A percentile compares a stretch with the other conserved stretches of the same genome.
phyloP scores from a whole-genome alignment of 2,329 filamentous ascomycete genomes.

The Zymoseptoria pseudotritici region DNA sequence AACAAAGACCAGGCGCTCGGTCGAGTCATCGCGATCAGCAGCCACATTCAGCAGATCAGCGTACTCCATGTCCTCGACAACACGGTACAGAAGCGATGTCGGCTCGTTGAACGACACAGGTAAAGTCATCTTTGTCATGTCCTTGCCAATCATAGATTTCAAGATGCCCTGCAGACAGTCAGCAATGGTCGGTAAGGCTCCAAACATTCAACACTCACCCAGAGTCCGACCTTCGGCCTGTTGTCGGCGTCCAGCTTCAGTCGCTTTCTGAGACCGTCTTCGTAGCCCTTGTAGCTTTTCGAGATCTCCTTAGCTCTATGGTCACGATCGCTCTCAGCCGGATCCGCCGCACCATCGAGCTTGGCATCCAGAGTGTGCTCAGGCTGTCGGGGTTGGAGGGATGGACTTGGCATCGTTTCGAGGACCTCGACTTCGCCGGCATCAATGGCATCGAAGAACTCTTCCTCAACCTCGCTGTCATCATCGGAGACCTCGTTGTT shows the following conservation, averaged over 20 bases:
- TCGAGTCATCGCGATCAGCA: constrained; percentile 74
- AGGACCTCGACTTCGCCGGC: constrained; percentile 81
- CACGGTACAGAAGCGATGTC: constrained; percentile 87
- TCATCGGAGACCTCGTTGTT: constrained; percentile 64
- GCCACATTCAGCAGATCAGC: constrained; percentile 84
- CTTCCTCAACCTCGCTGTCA: constrained; percentile 77
- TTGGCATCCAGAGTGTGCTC: constrained; percentile 17
- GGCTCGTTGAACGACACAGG: constrained; percentile 98
- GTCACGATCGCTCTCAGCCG: constrained; percentile 23
- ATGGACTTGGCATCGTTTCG: constrained; percentile 53
- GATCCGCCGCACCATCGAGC: constrained; percentile 41
- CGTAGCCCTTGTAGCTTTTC: constrained; percentile 79
- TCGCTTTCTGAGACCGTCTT: constrained; percentile 71
- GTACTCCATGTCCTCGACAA: constrained; percentile 97
- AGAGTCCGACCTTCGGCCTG: constrained; percentile 86
- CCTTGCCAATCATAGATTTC: constrained; percentile 99
- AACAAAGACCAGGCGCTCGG: constrained; percentile 88
- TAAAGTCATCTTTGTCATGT: constrained; percentile 99
- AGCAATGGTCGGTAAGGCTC: constrained; percentile 12
- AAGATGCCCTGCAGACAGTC: constrained; percentile 64
- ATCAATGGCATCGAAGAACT: constrained; percentile 96
- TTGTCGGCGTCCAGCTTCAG: constrained; percentile 89
- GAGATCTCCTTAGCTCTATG: constrained; percentile 57
- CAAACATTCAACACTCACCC: constrained; percentile 55
- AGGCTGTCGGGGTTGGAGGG: constrained; percentile 17